These are phyloP conservation scores for Terfezia boudieri DNA, from an alignment of 495 filamentous ascomycete genomes.

Conservation along the genomic window DNA sequence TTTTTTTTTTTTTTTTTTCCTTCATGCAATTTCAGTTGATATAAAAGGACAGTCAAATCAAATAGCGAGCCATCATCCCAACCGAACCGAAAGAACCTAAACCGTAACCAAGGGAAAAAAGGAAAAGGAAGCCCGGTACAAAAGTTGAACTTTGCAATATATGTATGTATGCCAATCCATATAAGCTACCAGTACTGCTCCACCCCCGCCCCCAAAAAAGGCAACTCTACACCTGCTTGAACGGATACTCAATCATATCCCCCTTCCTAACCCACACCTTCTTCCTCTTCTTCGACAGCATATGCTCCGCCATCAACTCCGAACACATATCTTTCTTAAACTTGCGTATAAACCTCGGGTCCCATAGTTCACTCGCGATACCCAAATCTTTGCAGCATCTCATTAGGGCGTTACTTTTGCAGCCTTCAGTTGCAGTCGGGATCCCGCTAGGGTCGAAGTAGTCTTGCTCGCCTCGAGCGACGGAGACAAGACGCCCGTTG, in stretches of 20 bases:
- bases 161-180: too few species aligned
- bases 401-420: constrained; percentile 90
- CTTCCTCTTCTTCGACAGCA: constrained; percentile 57
- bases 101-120: too few species aligned
- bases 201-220: too few species aligned
- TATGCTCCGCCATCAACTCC: constrained; percentile 66
- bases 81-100: too few species aligned
- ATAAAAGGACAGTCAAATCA: too few species aligned
- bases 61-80: too few species aligned
- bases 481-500: constrained; percentile 68
- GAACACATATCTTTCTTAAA: constrained; percentile 38
- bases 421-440: constrained; percentile 90
- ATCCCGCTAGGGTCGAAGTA: constrained; percentile 86
- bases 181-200: too few species aligned
- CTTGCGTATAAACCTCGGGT: constrained; percentile 67
- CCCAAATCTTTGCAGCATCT: constrained; percentile 96
- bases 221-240: background rate
- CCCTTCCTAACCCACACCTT: constrained; percentile 80
- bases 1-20: too few species aligned
- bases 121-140: too few species aligned
- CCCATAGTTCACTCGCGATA: constrained; percentile 88
- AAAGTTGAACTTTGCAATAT: too few species aligned
- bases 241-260: constrained; percentile 22
- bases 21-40: too few species aligned
- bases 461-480: constrained; percentile 83